Percentiles rank a stretch among this genome's conserved stretches.
phyloP scores from a whole-genome alignment of 176 grass and related monocot genomes.

The Triticum turgidum region DNA sequence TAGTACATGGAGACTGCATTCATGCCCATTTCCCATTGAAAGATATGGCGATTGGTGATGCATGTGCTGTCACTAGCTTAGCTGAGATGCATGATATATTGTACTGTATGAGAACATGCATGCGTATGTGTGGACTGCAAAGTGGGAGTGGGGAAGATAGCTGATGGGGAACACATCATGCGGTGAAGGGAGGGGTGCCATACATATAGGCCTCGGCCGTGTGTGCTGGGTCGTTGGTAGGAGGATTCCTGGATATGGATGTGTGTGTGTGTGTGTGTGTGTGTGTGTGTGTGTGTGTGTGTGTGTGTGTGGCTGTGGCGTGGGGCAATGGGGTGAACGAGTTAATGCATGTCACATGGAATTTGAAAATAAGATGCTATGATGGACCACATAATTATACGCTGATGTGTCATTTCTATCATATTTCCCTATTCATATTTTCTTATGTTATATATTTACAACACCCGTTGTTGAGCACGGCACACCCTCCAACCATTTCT shows the following conservation, averaged over 20 bases:
- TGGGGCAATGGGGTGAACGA: not conserved
- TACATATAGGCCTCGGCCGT: conserved; percentile 15
- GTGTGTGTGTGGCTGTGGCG: not conserved
- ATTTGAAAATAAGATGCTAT: not conserved
- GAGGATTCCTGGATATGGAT: not conserved
- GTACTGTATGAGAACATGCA: not conserved
- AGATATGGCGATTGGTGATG: not conserved
- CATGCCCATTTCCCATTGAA: not conserved
- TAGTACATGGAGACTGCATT: not conserved
- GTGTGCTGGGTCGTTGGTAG: not conserved
- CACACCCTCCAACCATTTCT: not conserved
- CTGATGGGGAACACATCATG: not conserved
- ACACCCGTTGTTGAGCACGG: too few relatives aligned
- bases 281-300: not conserved
- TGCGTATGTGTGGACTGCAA: not conserved
- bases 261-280: not conserved
- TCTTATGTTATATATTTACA: not conserved
- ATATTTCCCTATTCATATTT: not conserved
- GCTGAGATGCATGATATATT: not conserved
- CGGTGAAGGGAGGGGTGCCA: not conserved
- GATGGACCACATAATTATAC: not conserved
- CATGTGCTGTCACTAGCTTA: not conserved
- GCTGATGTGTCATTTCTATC: not conserved
- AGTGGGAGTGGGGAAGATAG: not conserved
- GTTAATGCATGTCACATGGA: not conserved